A percentile compares a stretch with the other conserved stretches of the same genome.
Conservation (phyloP, 768 basidiomycete species). For the Pleurotus djamor region DNA sequence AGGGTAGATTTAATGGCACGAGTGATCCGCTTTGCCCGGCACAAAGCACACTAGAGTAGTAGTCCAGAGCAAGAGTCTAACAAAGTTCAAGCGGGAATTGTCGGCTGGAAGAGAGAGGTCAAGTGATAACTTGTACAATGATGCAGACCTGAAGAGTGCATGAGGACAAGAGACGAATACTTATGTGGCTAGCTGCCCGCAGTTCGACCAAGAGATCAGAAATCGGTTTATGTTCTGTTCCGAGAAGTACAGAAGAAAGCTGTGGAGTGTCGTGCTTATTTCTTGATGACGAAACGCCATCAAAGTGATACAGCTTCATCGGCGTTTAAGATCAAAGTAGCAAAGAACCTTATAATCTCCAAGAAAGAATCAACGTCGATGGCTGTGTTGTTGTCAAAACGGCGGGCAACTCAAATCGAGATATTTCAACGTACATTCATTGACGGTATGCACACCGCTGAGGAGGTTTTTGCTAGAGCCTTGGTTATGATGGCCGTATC, state of each 20-base stretch:
- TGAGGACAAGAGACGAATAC: not conserved
- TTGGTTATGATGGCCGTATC: conserved; percentile 51
- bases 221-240: too few species aligned
- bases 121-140: not conserved
- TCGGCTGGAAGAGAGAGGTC: not conserved
- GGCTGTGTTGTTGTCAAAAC: conserved; percentile 29
- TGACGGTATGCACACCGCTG: conserved; percentile 63
- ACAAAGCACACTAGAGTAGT: not conserved
- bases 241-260: too few species aligned
- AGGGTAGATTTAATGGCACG: too few species aligned
- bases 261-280: too few species aligned
- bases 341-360: conserved; percentile 67
- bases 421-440: conserved; percentile 52
- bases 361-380: conserved; percentile 49
- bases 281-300: not conserved
- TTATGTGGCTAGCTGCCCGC: too few species aligned
- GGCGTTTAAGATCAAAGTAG: conserved; percentile 61
- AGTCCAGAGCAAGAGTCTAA: not conserved
- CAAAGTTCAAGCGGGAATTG: not conserved
- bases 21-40: too few species aligned
- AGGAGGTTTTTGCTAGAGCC: conserved; percentile 26
- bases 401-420: not conserved
- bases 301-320: conserved; percentile 45
- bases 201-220: too few species aligned
- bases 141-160: not conserved